Percentiles rank a stretch among this genome's conserved stretches.
phyloP scores from a whole-genome alignment of 192 early-diverging fungal genomes.

The Neocallimastix lanati region DNA sequence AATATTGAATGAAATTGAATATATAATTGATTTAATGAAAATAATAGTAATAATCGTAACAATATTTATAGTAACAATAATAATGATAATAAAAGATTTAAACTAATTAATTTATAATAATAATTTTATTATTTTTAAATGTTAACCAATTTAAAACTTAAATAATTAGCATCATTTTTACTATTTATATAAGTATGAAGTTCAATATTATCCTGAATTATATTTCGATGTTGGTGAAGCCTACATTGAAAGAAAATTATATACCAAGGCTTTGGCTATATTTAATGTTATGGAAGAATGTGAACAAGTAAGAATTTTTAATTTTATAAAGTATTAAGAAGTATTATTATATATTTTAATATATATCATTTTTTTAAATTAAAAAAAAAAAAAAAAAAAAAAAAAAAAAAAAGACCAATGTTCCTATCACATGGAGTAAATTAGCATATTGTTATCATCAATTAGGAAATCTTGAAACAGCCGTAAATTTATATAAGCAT shows the following conservation, averaged over 20 bases:
- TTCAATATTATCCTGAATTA: slow-evolving; percentile 40
- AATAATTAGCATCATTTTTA: slow-evolving; percentile 41
- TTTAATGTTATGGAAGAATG: slow-evolving; percentile 16
- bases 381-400: no score
- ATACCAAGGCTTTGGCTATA: slow-evolving; percentile 38
- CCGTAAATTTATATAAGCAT: slow-evolving; percentile 22
- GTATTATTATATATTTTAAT: no score
- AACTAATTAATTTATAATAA: no score
- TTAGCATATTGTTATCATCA: slow-evolving; percentile 40
- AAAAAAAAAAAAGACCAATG: slow-evolving; percentile 8
- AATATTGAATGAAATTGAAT: slow-evolving; percentile 12
- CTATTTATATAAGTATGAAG: slow-evolving; percentile 26
- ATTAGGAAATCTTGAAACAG: slow-evolving; percentile 26
- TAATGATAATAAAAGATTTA: background rate
- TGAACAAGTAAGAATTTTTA: slow-evolving; percentile 1
- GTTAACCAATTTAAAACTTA: no score
- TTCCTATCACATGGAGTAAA: slow-evolving; percentile 24
- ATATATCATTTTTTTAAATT: no score
- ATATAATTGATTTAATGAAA: slow-evolving; percentile 13
- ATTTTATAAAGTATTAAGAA: background rate
- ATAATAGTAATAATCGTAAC: slow-evolving; percentile 6
- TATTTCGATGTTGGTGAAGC: slow-evolving; percentile 58
- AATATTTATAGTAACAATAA: background rate
- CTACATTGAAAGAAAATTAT: slow-evolving; percentile 42
- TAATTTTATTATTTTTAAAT: no score